Conservation (phyloP, 1,284 basidiomycete genomes). For the Cystobasidium pallidum region DNA sequence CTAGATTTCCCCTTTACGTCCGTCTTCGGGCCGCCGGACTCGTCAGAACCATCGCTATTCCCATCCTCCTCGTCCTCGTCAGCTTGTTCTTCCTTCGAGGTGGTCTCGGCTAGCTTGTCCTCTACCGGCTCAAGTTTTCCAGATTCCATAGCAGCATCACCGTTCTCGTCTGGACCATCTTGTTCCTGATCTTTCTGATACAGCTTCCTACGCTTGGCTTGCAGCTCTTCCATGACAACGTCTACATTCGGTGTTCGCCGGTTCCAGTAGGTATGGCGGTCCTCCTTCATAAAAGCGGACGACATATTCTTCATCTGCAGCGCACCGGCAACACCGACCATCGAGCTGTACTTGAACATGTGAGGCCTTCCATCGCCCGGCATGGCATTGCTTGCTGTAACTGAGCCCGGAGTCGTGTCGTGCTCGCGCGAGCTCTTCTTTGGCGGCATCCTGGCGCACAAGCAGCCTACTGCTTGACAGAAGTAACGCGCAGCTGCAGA, state of each 20-base stretch:
- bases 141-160: constrained; percentile 6
- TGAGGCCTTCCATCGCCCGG: constrained; percentile 27
- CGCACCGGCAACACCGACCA: constrained; percentile 30
- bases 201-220: constrained; percentile 26
- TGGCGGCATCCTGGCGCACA: constrained; percentile 15
- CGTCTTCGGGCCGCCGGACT: neutral
- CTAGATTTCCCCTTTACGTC: constrained; percentile 39
- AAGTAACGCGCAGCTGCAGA: no score
- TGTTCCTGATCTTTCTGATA: constrained; percentile 11
- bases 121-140: constrained; percentile 11
- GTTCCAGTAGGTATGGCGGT: constrained; percentile 38
- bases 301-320: constrained; percentile 44
- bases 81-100: neutral
- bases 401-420: constrained; percentile 2
- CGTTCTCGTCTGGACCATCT: constrained; percentile 4
- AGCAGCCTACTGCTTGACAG: no score
- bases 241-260: constrained; percentile 18
- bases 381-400: constrained; percentile 14
- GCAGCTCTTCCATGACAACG: constrained; percentile 25
- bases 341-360: constrained; percentile 41
- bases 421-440: constrained; percentile 18
- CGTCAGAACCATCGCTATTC: constrained; percentile 6
- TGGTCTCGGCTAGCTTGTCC: neutral
- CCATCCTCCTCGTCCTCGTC: constrained; percentile 11
- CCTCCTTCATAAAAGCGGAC: constrained; percentile 37